Evolutionary conservation across 2,329 filamentous ascomycete species (phyloP).

Genomic region (Pseudopithomyces chartarum): DNA sequence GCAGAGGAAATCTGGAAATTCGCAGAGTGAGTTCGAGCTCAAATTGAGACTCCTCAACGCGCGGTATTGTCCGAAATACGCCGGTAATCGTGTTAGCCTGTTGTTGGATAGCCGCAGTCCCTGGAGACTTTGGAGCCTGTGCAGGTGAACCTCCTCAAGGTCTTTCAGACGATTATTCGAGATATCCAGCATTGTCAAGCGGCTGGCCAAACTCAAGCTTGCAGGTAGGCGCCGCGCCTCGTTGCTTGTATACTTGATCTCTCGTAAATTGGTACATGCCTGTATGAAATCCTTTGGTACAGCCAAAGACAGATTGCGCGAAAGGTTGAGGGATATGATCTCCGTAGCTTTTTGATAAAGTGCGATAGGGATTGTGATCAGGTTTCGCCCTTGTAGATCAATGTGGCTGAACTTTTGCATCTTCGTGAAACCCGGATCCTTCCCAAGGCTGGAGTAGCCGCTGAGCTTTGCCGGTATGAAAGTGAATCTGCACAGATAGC

Average conservation of each 20-base stretch:
- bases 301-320: constrained; percentile 87
- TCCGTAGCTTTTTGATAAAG: constrained; percentile 90
- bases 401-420: constrained; percentile 93
- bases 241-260: constrained; percentile 96
- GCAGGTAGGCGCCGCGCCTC: constrained; percentile 85
- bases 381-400: constrained; percentile 84
- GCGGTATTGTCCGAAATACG: constrained; percentile 81
- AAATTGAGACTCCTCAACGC: constrained; percentile 83
- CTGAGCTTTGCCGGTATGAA: constrained; percentile 90
- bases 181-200: constrained; percentile 86
- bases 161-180: constrained; percentile 93
- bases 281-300: constrained; percentile 96
- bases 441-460: constrained; percentile 72
- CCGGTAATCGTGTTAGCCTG: constrained; percentile 75
- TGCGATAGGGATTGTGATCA: constrained; percentile 92
- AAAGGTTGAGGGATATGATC: constrained; percentile 93
- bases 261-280: constrained; percentile 85
- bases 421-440: constrained; percentile 79
- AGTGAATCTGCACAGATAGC: constrained; percentile 93
- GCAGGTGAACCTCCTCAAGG: constrained; percentile 81
- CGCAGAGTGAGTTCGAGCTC: constrained; percentile 88
- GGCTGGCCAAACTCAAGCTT: constrained; percentile 79
- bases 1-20: constrained; percentile 85
- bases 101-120: constrained; percentile 96
- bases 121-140: constrained; percentile 74